Conservation (phyloP, 495 filamentous ascomycete species). For the Lineolata rhizophorae region DNA sequence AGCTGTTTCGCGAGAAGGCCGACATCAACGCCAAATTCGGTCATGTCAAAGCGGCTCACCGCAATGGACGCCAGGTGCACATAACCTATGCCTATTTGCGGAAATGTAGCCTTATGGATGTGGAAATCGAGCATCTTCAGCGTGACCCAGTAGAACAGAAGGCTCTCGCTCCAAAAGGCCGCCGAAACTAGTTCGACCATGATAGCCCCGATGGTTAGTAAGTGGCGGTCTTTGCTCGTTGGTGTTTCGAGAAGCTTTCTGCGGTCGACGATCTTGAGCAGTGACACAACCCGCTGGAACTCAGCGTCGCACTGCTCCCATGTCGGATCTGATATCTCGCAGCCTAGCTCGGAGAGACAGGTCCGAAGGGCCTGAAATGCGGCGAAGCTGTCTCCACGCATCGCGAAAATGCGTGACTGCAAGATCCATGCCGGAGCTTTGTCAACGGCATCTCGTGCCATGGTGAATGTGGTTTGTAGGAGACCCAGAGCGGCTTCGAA, state of each 20-base stretch:
- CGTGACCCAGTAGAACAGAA: slow-evolving; percentile 56
- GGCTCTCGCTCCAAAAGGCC: slow-evolving; percentile 60
- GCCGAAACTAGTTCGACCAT: slow-evolving; percentile 55
- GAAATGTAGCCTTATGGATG: slow-evolving; percentile 39
- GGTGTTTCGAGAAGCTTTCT: slow-evolving; percentile 28
- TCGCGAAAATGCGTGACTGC: slow-evolving; percentile 51
- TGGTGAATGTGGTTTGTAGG: slow-evolving; percentile 37
- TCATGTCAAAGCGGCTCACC: slow-evolving; percentile 48
- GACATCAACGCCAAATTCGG: slow-evolving; percentile 42
- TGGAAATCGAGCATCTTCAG: slow-evolving; percentile 51
- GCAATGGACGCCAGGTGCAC: slow-evolving; percentile 54
- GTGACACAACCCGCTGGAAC: slow-evolving; percentile 36
- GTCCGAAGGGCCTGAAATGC: slow-evolving; percentile 46
- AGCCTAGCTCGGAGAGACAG: slow-evolving; percentile 42
- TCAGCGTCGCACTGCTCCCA: slow-evolving; percentile 54
- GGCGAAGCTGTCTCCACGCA: slow-evolving; percentile 41
- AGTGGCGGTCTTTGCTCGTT: slow-evolving; percentile 24
- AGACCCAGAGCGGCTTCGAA: slow-evolving; percentile 38
- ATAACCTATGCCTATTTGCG: slow-evolving; percentile 56
- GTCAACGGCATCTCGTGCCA: slow-evolving; percentile 44
- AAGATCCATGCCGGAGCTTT: slow-evolving; percentile 62
- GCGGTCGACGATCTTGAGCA: slow-evolving; percentile 36
- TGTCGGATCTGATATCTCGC: slow-evolving; percentile 38
- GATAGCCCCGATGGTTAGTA: slow-evolving; percentile 48
- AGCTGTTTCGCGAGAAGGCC: slow-evolving; percentile 41